Percentiles rank a stretch among this genome's conserved stretches.
These are phyloP conservation scores for Ustilago bromivora DNA, from an alignment of 1,284 basidiomycete species.

Conservation along the genomic window DNA sequence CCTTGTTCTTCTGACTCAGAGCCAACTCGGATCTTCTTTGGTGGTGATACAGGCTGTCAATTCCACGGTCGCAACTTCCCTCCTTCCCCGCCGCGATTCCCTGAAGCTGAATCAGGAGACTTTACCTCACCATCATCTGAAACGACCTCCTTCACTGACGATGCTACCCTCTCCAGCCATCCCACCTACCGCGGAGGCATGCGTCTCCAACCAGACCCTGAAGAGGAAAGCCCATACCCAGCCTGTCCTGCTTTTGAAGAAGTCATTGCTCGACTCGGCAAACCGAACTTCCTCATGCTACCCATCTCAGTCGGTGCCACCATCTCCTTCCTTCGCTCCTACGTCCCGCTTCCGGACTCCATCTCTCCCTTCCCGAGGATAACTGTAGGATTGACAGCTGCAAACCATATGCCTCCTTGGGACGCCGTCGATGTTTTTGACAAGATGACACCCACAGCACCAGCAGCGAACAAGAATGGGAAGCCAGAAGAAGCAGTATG, in stretches of 20 bases:
- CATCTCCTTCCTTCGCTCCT: conserved; percentile 61
- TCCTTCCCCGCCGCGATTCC: conserved; percentile 26
- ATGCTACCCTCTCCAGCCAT: conserved; percentile 2
- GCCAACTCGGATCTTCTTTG: conserved; percentile 54
- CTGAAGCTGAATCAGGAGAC: conserved; percentile 11
- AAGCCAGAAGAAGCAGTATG: conserved; percentile 17
- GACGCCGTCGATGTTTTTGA: conserved; percentile 59
- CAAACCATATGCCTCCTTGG: conserved; percentile 64
- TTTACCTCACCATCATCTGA: conserved; percentile 5
- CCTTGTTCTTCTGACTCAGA: background rate
- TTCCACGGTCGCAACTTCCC: conserved; percentile 53
- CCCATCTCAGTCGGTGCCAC: conserved; percentile 68
- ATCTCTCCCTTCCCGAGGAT: conserved; percentile 59
- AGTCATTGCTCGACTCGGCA: conserved; percentile 50
- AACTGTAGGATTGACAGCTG: conserved; percentile 56
- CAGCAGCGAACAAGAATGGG: background rate
- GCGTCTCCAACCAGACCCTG: conserved; percentile 16
- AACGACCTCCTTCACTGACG: conserved; percentile 12
- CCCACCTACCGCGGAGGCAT: conserved; percentile 30
- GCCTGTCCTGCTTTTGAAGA: conserved; percentile 63
- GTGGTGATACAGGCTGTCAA: conserved; percentile 66
- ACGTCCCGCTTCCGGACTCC: conserved; percentile 55
- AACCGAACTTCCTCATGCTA: conserved; percentile 57
- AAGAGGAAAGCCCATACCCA: conserved; percentile 33
- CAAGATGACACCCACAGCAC: conserved; percentile 36